Percentiles rank a stretch among this genome's conserved stretches.
phyloP scores from a whole-genome alignment of 768 basidiomycete species.

The Pisolithus albus region DNA sequence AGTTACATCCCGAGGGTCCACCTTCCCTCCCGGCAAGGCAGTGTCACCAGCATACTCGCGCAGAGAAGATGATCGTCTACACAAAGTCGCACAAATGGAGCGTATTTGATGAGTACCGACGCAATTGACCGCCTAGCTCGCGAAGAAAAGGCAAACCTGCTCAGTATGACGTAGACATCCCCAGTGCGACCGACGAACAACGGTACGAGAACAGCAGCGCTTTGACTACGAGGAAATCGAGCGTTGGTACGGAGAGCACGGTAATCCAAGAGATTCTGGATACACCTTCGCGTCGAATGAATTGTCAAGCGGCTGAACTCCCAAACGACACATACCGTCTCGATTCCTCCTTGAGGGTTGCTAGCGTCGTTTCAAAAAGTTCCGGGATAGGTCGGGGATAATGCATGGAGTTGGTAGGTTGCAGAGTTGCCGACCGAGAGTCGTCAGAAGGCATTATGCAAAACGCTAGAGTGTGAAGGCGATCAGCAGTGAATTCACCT shows the following conservation, averaged over 20 bases:
- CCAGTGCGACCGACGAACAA: conserved; percentile 80
- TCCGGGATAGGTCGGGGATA: conserved; percentile 11
- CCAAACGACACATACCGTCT: conserved; percentile 8
- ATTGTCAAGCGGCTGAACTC: not conserved
- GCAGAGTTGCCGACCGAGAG: too few relatives aligned
- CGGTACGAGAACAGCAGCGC: conserved; percentile 76
- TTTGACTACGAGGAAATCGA: conserved; percentile 47
- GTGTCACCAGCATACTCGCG: conserved; percentile 83
- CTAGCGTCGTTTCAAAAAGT: conserved; percentile 8
- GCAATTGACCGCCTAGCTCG: not conserved
- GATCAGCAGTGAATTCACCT: too few relatives aligned
- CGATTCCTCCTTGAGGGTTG: conserved; percentile 15
- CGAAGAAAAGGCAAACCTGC: conserved; percentile 45
- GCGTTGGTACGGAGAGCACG: conserved; percentile 24
- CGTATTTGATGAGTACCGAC: not conserved
- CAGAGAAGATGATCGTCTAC: conserved; percentile 66
- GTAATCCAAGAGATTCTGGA: conserved; percentile 21
- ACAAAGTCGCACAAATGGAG: not conserved
- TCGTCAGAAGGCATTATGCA: too few relatives aligned
- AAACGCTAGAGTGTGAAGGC: too few relatives aligned
- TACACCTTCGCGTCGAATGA: conserved; percentile 12
- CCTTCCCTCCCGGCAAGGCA: conserved; percentile 79
- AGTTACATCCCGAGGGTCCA: conserved; percentile 59
- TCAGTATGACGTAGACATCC: conserved; percentile 82
- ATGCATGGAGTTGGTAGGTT: conserved; percentile 9